Base-by-base conservation (phyloP, 2,329 filamentous ascomycete genomes). In the Arachnopeziza araneosa region DNA sequence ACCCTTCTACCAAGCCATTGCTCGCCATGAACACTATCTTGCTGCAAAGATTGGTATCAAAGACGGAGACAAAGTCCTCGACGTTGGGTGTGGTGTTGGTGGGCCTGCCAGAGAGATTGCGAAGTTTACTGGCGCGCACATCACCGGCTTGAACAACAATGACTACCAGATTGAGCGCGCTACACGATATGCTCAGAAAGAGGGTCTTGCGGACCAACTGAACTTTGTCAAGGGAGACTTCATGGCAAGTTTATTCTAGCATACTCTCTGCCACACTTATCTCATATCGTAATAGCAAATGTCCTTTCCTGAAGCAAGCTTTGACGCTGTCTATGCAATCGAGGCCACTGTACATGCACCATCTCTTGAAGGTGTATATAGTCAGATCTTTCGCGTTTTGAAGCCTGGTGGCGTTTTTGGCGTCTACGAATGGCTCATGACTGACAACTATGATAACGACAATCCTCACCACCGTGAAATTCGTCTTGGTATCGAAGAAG, bases 391-490 rank as follows among this genome's bases (percentile, higher is more conserved):
- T 84, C 90, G 91, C 57, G 93, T 98, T 23, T 82, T 99, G 66
- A 99, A 98, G 83, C 95, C 95, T 22, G 95, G 95, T 64, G 93
- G 95, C 75, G 82, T 93, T 56, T 98, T 98, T 71, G 95, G 95
- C 73, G 93, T 98, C 56, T 99, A 98, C 78, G 95, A 99, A 78
- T 98, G 95, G 95, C 82, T 98, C 72, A 98, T 99, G 95, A 98
- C 93, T 12, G 93, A 97, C 66, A 80, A 87, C 24, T 99, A 97
- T 77, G 90, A 98, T 78, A 96, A 96, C 75, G 81, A 89, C 63
- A 93, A 98, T 81, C 76, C 90, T 1, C 82, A 87, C 71, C 95
- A 98, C 79, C 89, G 93, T 68, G 86, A 91, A 75, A 96, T 98
- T 72, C 91, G 95, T 67, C 86, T 97, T n/a, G 93, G 90, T 66